phyloP scores from a whole-genome alignment of 805 yeast species.

The Groenewaldozyma salmanticensis region DNA sequence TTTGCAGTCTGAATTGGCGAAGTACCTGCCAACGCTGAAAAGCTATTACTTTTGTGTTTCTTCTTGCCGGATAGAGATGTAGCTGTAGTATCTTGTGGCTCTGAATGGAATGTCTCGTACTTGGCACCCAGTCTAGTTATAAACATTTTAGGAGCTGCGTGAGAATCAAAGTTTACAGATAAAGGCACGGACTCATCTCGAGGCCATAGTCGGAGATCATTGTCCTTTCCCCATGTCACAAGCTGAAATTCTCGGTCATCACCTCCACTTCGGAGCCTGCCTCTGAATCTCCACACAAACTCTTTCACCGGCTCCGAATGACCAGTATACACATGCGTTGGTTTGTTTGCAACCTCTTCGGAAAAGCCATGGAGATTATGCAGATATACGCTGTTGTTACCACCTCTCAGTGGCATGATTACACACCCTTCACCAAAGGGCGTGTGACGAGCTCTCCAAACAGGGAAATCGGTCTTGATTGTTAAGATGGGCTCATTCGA shows the following conservation, averaged over 20 bases:
- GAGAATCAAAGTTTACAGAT: slow-evolving; percentile 34
- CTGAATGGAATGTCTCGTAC: slow-evolving; percentile 42
- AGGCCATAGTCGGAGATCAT: slow-evolving; percentile 79
- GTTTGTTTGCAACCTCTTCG: slow-evolving; percentile 34
- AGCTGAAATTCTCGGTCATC: slow-evolving; percentile 81
- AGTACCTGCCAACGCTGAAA: background rate
- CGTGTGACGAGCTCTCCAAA: slow-evolving; percentile 75
- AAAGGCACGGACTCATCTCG: slow-evolving; percentile 40
- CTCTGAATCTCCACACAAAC: slow-evolving; percentile 74
- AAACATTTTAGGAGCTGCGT: slow-evolving; percentile 29
- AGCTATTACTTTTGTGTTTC: background rate
- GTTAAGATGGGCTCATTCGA: slow-evolving; percentile 41
- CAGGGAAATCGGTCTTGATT: slow-evolving; percentile 69
- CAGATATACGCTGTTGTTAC: slow-evolving; percentile 52
- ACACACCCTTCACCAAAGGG: slow-evolving; percentile 89
- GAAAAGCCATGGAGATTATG: slow-evolving; percentile 35
- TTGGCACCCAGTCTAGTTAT: slow-evolving; percentile 35
- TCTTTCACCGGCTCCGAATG: slow-evolving; percentile 82
- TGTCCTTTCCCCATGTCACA: slow-evolving; percentile 90
- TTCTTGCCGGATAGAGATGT: slow-evolving; percentile 1
- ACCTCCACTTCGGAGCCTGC: slow-evolving; percentile 31
- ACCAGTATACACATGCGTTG: slow-evolving; percentile 59
- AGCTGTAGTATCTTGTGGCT: slow-evolving; percentile 30
- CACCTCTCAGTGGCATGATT: slow-evolving; percentile 85
- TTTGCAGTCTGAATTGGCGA: slow-evolving; percentile 2